Percentiles rank a stretch among this genome's conserved stretches.
These are phyloP conservation scores for Aspergillus aculeatus DNA, from an alignment of 2,329 filamentous ascomycete species.

Conservation along the genomic window DNA sequence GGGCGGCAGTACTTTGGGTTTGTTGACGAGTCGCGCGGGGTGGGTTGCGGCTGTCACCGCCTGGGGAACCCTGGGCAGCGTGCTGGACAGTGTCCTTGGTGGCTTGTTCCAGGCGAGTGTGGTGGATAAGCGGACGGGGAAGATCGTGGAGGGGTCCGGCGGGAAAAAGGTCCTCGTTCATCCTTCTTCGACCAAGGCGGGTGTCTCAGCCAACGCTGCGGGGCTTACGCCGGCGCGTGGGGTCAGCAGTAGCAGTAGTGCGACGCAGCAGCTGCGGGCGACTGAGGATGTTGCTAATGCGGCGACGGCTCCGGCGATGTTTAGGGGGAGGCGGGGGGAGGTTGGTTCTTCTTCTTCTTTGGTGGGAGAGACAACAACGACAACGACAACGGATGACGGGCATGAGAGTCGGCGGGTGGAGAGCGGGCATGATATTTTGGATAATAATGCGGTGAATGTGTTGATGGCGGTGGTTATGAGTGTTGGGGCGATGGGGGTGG, in stretches of 20 bases:
- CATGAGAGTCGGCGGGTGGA: conserved; percentile 62
- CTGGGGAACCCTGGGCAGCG: conserved; percentile 75
- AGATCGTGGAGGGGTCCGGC: conserved; percentile 83
- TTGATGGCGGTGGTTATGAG: conserved; percentile 85
- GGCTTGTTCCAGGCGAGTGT: conserved; percentile 84
- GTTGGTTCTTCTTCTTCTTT: neutral
- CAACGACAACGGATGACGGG: conserved; percentile 31
- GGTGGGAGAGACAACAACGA: conserved; percentile 28
- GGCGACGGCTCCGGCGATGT: conserved; percentile 28
- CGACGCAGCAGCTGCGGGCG: conserved; percentile 21
- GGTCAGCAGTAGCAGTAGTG: conserved; percentile 23
- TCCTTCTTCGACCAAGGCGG: conserved; percentile 30
- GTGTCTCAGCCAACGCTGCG: conserved; percentile 15
- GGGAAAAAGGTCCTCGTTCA: conserved; percentile 54
- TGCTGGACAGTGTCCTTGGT: conserved; percentile 85
- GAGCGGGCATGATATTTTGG: conserved; percentile 70
- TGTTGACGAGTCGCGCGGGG: conserved; percentile 49
- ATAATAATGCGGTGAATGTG: conserved; percentile 96
- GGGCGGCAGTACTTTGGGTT: neutral
- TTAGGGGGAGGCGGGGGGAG: conserved; percentile 18
- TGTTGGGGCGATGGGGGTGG: conserved; percentile 67
- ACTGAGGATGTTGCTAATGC: conserved; percentile 32
- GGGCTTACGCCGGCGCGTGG: conserved; percentile 4
- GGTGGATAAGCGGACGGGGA: conserved; percentile 76
- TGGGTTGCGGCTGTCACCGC: conserved; percentile 59